Conservation (phyloP, 768 basidiomycete genomes). For the Podaxis sp. region DNA sequence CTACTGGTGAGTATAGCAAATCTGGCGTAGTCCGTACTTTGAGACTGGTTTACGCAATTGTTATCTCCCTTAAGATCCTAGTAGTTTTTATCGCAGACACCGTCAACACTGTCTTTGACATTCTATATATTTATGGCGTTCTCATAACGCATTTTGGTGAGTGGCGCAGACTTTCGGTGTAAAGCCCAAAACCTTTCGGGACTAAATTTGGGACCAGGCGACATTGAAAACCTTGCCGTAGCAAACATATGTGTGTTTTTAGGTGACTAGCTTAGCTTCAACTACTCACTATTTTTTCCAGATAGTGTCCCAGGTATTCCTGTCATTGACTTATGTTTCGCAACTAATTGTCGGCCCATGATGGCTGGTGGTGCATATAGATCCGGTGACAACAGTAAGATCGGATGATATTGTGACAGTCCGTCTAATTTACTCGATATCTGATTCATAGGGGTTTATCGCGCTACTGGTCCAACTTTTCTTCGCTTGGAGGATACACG, state of each 20-base stretch:
- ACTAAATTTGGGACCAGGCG: background rate
- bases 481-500: conserved; percentile 37
- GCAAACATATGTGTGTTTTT: background rate
- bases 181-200: background rate
- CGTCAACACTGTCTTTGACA: background rate
- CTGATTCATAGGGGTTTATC: conserved; percentile 37
- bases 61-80: background rate
- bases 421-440: background rate
- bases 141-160: background rate
- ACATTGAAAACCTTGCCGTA: background rate
- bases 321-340: background rate
- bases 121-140: background rate
- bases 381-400: background rate
- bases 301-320: background rate
- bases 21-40: background rate
- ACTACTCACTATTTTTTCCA: background rate
- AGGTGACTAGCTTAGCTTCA: background rate
- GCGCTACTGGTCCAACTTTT: conserved; percentile 44
- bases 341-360: background rate
- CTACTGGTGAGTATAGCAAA: background rate
- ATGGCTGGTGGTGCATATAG: background rate
- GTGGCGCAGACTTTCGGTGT: background rate
- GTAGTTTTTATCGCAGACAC: background rate
- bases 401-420: background rate
- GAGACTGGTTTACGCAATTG: background rate